These are phyloP conservation scores for Hippophae tibetana DNA, from an alignment of 306 rosid genomes.

Conservation along the genomic window DNA sequence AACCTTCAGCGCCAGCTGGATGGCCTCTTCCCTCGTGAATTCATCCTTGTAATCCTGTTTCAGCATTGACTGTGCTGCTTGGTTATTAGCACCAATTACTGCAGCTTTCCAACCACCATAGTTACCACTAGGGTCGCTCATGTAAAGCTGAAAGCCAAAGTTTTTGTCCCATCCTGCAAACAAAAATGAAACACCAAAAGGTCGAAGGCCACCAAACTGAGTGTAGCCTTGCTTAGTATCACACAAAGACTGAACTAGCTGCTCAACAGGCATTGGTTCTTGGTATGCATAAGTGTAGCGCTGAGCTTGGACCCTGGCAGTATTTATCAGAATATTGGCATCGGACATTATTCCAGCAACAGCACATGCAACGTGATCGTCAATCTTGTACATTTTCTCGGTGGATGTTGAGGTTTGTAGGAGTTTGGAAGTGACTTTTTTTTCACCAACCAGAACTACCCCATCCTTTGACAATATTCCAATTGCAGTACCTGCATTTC, in stretches of 20 bases:
- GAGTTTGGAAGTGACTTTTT: slow-evolving; percentile 36
- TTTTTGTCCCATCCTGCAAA: slow-evolving; percentile 44
- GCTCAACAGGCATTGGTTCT: slow-evolving; percentile 43
- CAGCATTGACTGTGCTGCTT: slow-evolving; percentile 39
- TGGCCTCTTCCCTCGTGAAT: slow-evolving; percentile 35
- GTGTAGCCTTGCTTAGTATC: slow-evolving; percentile 40
- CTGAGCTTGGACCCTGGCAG: slow-evolving; percentile 38
- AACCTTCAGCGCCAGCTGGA: slow-evolving; percentile 35
- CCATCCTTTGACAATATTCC: slow-evolving; percentile 38
- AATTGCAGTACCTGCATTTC: slow-evolving; percentile 36
- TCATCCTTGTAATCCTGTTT: slow-evolving; percentile 42
- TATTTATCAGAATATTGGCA: slow-evolving; percentile 35
- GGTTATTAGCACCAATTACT: slow-evolving; percentile 38
- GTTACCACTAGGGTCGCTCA: slow-evolving; percentile 41
- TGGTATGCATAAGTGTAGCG: slow-evolving; percentile 31
- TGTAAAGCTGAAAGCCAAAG: slow-evolving; percentile 36
- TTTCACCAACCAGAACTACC: slow-evolving; percentile 32
- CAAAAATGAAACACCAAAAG: slow-evolving; percentile 33
- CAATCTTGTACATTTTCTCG: slow-evolving; percentile 38
- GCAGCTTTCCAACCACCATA: slow-evolving; percentile 45
- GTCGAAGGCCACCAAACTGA: slow-evolving; percentile 39
- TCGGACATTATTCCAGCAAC: slow-evolving; percentile 41
- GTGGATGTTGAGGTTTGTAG: slow-evolving; percentile 36
- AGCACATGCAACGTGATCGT: slow-evolving; percentile 38
- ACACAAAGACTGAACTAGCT: slow-evolving; percentile 34